phyloP scores from a whole-genome alignment of 495 filamentous ascomycete genomes.

The Penicillium roqueforti region DNA sequence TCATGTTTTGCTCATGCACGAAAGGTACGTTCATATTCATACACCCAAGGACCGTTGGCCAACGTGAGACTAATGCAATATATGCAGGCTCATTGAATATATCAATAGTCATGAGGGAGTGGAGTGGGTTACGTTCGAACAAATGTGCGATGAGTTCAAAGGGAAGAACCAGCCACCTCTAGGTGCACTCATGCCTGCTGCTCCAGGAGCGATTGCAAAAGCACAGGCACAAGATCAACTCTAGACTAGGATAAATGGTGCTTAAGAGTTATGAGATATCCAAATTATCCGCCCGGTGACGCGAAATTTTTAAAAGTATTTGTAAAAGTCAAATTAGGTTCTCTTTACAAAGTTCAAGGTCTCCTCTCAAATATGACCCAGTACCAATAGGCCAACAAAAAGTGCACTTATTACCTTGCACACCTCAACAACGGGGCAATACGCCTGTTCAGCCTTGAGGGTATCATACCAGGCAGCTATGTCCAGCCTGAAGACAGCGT shows the following conservation, averaged over 20 bases:
- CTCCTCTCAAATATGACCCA: neutral
- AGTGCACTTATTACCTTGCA: conserved; percentile 15
- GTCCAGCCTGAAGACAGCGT: conserved; percentile 49
- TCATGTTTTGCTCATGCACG: conserved; percentile 65
- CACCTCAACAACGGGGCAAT: conserved; percentile 25
- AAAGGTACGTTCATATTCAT: conserved; percentile 30
- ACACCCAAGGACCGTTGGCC: neutral
- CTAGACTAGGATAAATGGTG: neutral
- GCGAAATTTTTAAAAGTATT: too few relatives aligned
- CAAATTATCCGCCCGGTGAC: neutral
- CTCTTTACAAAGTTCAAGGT: too few relatives aligned
- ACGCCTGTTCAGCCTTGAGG: conserved; percentile 49
- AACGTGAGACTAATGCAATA: neutral
- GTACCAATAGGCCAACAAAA: conserved; percentile 12
- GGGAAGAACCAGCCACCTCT: conserved; percentile 60
- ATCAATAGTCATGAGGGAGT: conserved; percentile 71
- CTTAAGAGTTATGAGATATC: neutral
- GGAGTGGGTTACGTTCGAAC: conserved; percentile 69
- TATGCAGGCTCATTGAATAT: conserved; percentile 58
- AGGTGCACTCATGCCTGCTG: conserved; percentile 65
- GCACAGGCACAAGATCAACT: neutral
- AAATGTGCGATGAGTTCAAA: conserved; percentile 67
- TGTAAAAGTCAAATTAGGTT: too few relatives aligned
- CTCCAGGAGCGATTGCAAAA: conserved; percentile 6
- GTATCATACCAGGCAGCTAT: conserved; percentile 53